Evolutionary conservation across 1,284 basidiomycete genomes (phyloP).

Genomic region (Salmacisia buchloeana): DNA sequence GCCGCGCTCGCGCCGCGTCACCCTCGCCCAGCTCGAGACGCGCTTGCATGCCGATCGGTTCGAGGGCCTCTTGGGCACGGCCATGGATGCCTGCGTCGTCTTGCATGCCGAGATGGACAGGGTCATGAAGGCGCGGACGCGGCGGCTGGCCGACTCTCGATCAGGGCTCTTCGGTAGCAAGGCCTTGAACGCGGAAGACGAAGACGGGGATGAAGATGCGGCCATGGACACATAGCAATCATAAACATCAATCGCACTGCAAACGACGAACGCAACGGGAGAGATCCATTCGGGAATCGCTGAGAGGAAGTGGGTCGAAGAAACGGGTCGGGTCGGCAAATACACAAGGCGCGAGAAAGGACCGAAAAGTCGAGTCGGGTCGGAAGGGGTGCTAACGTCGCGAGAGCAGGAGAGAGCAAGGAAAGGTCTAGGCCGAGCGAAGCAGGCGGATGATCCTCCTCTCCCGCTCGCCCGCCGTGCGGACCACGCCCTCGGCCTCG

Average conservation of each 20-base stretch:
- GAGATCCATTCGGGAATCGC: too few species aligned
- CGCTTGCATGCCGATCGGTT: constrained; percentile 87
- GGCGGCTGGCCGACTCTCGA: not conserved
- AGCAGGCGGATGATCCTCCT: constrained; percentile 36
- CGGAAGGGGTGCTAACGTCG: too few species aligned
- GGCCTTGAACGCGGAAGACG: not conserved
- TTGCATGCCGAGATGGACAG: constrained; percentile 78
- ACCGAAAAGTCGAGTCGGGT: not conserved
- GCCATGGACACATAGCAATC: not conserved
- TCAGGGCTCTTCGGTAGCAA: not conserved
- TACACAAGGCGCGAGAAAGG: not conserved
- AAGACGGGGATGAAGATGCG: not conserved
- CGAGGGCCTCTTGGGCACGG: constrained; percentile 76
- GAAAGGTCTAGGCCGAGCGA: not conserved
- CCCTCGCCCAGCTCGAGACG: constrained; percentile 86
- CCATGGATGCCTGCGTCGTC: constrained; percentile 65
- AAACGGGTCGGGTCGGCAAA: not conserved
- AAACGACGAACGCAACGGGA: not conserved
- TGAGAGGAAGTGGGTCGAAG: too few species aligned
- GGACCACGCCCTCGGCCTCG: constrained; percentile 40
- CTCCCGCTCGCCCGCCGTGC: constrained; percentile 43
- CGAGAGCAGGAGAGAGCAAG: not conserved
- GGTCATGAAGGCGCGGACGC: constrained; percentile 65
- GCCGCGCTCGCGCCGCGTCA: constrained; percentile 73
- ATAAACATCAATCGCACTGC: not conserved